These are phyloP conservation scores for Paramecium primaurelia DNA, from an alignment of 73 alveolate genomes.

Conservation along the genomic window DNA sequence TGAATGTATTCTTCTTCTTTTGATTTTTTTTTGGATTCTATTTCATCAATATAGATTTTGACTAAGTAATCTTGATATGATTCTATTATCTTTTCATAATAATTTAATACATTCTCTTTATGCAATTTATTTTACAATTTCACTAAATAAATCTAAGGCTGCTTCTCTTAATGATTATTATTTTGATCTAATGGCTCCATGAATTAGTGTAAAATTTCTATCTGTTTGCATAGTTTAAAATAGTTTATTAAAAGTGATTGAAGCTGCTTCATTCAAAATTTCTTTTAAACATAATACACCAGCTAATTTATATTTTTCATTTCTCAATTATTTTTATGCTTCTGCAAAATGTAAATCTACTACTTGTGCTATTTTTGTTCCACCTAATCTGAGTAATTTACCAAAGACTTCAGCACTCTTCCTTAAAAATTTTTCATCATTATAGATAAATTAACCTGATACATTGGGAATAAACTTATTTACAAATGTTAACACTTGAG, in stretches of 20 bases:
- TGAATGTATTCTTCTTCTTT: conserved; percentile 51
- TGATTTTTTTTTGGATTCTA: not conserved
- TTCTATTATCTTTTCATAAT: not conserved
- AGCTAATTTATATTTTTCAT: conserved; percentile 41
- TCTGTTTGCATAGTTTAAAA: not conserved
- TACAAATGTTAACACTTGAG: conserved; percentile 6
- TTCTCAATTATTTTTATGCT: conserved; percentile 22
- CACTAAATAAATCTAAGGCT: conserved; percentile 56
- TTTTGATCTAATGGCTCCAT: conserved; percentile 8
- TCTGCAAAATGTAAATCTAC: conserved; percentile 13
- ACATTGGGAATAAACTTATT: conserved; percentile 34
- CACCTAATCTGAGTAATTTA: conserved; percentile 42
- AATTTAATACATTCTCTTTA: conserved; percentile 37
- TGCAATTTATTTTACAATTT: conserved; percentile 26
- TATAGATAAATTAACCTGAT: not conserved
- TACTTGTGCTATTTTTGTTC: conserved; percentile 43
- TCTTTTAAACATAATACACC: conserved; percentile 46
- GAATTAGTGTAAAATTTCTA: not conserved
- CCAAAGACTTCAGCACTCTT: conserved; percentile 60
- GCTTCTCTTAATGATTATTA: conserved; percentile 53
- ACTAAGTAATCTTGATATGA: not conserved
- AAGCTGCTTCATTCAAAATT: conserved; percentile 42
- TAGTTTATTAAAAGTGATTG: conserved; percentile 38
- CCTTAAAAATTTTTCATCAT: conserved; percentile 45
- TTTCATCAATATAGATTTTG: not conserved